Base-by-base conservation (phyloP, 768 basidiomycete genomes). In the Russula sp. region DNA sequence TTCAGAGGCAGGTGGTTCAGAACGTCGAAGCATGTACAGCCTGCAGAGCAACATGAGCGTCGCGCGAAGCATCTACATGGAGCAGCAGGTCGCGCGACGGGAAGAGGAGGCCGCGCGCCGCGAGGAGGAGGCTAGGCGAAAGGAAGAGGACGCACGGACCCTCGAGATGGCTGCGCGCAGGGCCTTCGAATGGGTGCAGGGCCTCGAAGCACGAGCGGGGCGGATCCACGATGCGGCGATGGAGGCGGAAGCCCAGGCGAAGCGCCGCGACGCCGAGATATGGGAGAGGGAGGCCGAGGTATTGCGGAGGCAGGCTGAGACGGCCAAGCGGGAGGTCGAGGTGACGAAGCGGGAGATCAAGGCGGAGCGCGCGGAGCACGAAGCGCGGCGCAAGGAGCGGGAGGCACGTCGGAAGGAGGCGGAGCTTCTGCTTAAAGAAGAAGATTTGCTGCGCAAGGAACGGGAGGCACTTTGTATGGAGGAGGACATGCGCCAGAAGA, bases 101-200 rank as follows among this genome's bases (percentile, higher is more conserved):
- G 59, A 60, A 18, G 59, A 54, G 22, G 59, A 60, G n/a, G 59
- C 59, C 8, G 14, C n/a, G 45, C 52, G 45, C 5, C 59, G 52
- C 18, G 53, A 55, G 46, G 53, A 55, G 2, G 59, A 60, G n/a
- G 59, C 59, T 2, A 47, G n/a, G 22, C 38, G 18, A 16, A 60
- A 60, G 35, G 53, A 55, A 14, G 46, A 48, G 9, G 59, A 60
- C 7, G 53, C 59, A 4, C 59, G 53, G 29, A 22, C 45, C 2
- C 59, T 60, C 20, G 59, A 60, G 46, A 60, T 55, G 52, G 59
- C 59, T 25, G 59, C 59, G 45, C 59, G 53, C 36, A 48, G 47
- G 45, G 59, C 59, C 14, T 60, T 60, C 46, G 53, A n/a, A 1
- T 60, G 45, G 52, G 59, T 60, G 43, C 59, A 55, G 18, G 22